Conservation (phyloP, 202 grass and related monocot genomes). For the Eragrostis tef region DNA sequence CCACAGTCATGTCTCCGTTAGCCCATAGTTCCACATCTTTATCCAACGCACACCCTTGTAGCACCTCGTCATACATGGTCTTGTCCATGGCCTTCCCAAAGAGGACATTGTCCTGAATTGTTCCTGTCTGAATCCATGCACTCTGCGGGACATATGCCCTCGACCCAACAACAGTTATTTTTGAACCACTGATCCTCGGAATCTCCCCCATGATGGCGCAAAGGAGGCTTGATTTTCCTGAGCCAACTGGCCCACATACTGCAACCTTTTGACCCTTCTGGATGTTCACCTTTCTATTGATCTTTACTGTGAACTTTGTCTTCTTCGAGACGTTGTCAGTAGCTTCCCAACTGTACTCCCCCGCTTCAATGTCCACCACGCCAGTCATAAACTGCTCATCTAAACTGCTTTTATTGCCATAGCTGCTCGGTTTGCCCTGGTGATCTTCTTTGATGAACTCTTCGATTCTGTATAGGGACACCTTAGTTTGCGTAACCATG, state of each 20-base stretch:
- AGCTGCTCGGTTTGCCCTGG: slow-evolving; percentile 46
- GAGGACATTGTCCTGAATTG: slow-evolving; percentile 77
- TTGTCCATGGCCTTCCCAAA: slow-evolving; percentile 77
- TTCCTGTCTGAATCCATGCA: slow-evolving; percentile 86
- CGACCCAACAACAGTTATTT: slow-evolving; percentile 51
- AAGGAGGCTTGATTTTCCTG: slow-evolving; percentile 89
- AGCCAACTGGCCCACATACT: slow-evolving; percentile 77
- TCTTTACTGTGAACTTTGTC: slow-evolving; percentile 61
- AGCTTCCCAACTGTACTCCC: slow-evolving; percentile 67
- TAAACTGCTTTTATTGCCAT: background rate
- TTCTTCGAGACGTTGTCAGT: slow-evolving; percentile 53
- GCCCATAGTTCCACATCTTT: slow-evolving; percentile 71
- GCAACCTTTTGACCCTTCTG: slow-evolving; percentile 67
- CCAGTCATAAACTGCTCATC: slow-evolving; percentile 35
- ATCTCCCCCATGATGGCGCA: slow-evolving; percentile 84
- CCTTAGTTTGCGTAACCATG: slow-evolving; percentile 84
- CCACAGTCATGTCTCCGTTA: slow-evolving; percentile 72
- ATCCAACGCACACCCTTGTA: slow-evolving; percentile 81
- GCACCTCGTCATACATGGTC: slow-evolving; percentile 64
- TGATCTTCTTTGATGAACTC: slow-evolving; percentile 71
- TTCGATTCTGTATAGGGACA: slow-evolving; percentile 79
- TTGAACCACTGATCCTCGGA: slow-evolving; percentile 57
- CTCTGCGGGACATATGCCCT: slow-evolving; percentile 74
- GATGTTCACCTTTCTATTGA: slow-evolving; percentile 66
- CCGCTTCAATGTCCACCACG: slow-evolving; percentile 61